Percentiles rank a stretch among this genome's conserved stretches.
Conservation (phyloP, 768 basidiomycete species). For the Trametes meyenii region DNA sequence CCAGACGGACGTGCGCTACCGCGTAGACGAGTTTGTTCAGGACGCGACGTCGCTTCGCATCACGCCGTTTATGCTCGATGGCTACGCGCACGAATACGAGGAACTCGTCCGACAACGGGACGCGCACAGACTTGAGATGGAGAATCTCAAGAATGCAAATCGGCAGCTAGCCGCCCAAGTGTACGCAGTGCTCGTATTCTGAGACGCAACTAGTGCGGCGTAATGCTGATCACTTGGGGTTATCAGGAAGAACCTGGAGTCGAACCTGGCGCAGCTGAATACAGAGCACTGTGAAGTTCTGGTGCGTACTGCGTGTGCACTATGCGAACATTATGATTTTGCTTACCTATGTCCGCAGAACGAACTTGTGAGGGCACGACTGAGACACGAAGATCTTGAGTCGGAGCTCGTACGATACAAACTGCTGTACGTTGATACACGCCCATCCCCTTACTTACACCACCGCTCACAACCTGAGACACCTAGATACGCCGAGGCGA, state of each 20-base stretch:
- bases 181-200: constrained; percentile 50
- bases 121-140: constrained; percentile 83
- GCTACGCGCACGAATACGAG: constrained; percentile 86
- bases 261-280: constrained; percentile 76
- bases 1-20: constrained; percentile 45
- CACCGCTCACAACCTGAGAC: neutral
- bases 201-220: neutral
- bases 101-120: constrained; percentile 77
- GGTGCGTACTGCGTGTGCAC: constrained; percentile 38
- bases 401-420: constrained; percentile 94
- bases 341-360: constrained; percentile 52
- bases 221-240: neutral
- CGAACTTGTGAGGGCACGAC: constrained; percentile 84
- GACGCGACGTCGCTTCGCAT: constrained; percentile 86
- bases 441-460: neutral
- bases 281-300: constrained; percentile 79
- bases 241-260: constrained; percentile 77
- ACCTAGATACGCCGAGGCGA: constrained; percentile 54
- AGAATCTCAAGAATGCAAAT: constrained; percentile 80
- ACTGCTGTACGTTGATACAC: constrained; percentile 65
- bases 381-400: constrained; percentile 93
- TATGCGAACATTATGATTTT: neutral
- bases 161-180: constrained; percentile 75
- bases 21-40: constrained; percentile 81
- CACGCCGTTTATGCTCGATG: constrained; percentile 95